These are phyloP conservation scores for Metschnikowia amazonensis DNA, from an alignment of 805 yeast species.

Conservation along the genomic window DNA sequence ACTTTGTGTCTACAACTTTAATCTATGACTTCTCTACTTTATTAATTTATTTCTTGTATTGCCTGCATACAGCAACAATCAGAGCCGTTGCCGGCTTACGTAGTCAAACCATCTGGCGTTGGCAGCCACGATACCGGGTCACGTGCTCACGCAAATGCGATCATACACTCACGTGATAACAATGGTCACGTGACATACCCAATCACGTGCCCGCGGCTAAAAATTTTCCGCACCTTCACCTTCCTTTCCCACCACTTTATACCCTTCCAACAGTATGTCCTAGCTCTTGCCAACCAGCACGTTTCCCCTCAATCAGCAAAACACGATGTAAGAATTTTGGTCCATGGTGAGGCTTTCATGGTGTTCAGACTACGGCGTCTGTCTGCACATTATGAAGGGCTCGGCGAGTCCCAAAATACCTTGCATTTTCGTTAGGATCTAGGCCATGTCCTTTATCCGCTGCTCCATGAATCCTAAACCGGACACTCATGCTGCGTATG, in stretches of 20 bases:
- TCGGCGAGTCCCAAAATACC: slow-evolving; percentile 14
- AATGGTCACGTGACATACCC: too few species aligned
- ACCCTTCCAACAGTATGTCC: neutral
- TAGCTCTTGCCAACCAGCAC: neutral
- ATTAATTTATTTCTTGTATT: too few species aligned
- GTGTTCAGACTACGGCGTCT: neutral
- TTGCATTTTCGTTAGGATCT: slow-evolving; percentile 6
- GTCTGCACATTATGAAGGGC: slow-evolving; percentile 2
- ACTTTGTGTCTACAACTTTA: too few species aligned
- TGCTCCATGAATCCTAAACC: slow-evolving; percentile 20
- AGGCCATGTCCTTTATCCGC: neutral
- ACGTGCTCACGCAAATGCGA: too few species aligned
- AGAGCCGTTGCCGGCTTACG: too few species aligned
- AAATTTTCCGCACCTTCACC: neutral
- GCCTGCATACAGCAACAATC: too few species aligned
- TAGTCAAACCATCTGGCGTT: too few species aligned
- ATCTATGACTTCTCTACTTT: too few species aligned
- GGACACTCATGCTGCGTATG: slow-evolving; percentile 25
- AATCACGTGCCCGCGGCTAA: neutral
- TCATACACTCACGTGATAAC: too few species aligned
- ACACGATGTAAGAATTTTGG: slow-evolving; percentile 19
- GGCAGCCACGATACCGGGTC: too few species aligned
- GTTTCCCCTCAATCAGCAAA: slow-evolving; percentile 17
- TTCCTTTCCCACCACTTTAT: neutral
- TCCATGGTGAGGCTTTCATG: slow-evolving; percentile 6